Percentiles rank a stretch among this genome's conserved stretches.
Evolutionary conservation across 2,329 filamentous ascomycete species (phyloP).

Genomic region (Colletotrichum cordylinicola): DNA sequence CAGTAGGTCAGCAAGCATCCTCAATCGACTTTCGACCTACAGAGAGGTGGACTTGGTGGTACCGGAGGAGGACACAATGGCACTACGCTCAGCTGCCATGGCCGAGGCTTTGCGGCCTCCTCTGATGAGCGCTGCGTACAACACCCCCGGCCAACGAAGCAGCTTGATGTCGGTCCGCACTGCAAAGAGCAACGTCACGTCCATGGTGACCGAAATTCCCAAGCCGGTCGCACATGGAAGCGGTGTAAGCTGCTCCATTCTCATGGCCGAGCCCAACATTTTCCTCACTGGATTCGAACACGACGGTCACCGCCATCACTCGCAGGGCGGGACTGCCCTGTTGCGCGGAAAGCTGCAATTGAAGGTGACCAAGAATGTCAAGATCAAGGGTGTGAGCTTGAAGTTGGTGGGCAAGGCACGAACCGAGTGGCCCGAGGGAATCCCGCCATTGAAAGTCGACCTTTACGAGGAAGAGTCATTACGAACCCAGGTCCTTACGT

Average conservation of each 20-base stretch:
- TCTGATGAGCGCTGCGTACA: constrained; percentile 26
- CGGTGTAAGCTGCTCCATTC: constrained; percentile 75
- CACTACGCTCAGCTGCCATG: constrained; percentile 19
- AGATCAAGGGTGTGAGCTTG: constrained; percentile 89
- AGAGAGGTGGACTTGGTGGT: constrained; percentile 16
- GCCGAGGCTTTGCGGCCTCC: constrained; percentile 19
- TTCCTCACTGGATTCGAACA: constrained; percentile 83
- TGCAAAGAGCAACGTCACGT: constrained; percentile 56
- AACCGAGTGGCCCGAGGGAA: constrained; percentile 97
- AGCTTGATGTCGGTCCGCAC: constrained; percentile 58
- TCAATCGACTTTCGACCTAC: constrained; percentile 13
- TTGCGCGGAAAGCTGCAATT: constrained; percentile 84
- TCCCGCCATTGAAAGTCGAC: constrained; percentile 85
- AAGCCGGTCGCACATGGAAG: constrained; percentile 83
- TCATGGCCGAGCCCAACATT: constrained; percentile 79
- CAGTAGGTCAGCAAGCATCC: constrained; percentile 13
- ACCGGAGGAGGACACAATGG: constrained; percentile 24
- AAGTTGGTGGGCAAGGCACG: constrained; percentile 85
- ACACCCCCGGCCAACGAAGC: constrained; percentile 44
- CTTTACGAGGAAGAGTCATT: constrained; percentile 85
- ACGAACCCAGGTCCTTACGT: constrained; percentile 87
- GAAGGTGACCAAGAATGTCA: constrained; percentile 85
- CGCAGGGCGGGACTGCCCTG: constrained; percentile 76
- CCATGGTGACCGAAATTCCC: constrained; percentile 59
- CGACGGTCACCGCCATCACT: constrained; percentile 57